phyloP scores from a whole-genome alignment of 164 flowering plant species.

The Paratinospora sagittata region DNA sequence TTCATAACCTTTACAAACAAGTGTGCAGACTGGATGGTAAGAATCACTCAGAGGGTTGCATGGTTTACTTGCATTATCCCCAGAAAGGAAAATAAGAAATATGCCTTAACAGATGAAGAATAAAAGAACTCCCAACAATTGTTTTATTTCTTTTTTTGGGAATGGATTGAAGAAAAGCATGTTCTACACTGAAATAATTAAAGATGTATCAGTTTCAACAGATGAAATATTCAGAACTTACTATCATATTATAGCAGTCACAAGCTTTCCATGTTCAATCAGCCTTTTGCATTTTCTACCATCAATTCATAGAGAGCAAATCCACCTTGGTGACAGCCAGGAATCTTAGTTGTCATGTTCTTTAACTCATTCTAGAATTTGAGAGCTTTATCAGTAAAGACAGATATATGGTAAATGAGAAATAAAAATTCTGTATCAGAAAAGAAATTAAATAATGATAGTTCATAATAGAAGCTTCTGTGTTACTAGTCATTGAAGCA shows the following conservation, averaged over 20 bases:
- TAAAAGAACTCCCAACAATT: neutral
- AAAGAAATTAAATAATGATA: neutral
- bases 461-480: neutral
- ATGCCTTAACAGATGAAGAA: neutral
- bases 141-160: neutral
- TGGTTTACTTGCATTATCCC: neutral
- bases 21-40: neutral
- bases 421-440: neutral
- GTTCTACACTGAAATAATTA: neutral
- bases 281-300: conserved; percentile 32
- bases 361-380: conserved; percentile 53
- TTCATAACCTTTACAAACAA: neutral
- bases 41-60: neutral
- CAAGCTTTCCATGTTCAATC: conserved; percentile 12
- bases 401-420: neutral
- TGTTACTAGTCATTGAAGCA: conserved; percentile 11
- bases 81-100: neutral
- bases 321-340: conserved; percentile 98
- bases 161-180: neutral
- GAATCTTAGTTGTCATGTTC: conserved; percentile 64
- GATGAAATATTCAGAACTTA: neutral
- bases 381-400: conserved; percentile 8
- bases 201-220: neutral
- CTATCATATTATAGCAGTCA: neutral
- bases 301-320: conserved; percentile 70